Evolutionary conservation across 2,329 filamentous ascomycete genomes (phyloP).

Genomic region (Diaporthe destruens): DNA sequence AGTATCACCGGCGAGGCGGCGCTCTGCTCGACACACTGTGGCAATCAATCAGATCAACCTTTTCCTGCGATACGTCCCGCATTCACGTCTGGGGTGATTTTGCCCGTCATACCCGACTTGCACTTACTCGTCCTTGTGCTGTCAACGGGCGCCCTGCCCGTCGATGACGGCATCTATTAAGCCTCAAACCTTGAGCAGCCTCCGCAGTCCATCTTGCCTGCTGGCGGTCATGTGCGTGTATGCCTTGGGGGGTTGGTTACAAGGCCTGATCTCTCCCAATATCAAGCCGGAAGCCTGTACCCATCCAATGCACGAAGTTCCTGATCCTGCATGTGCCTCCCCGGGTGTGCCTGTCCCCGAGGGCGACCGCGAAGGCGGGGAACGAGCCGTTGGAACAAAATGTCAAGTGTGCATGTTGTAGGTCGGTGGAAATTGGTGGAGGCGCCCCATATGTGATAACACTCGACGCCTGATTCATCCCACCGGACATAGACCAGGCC

Average conservation of each 20-base stretch:
- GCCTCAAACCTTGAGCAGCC: conserved; percentile 26
- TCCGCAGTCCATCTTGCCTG: conserved; percentile 8
- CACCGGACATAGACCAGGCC: conserved; percentile 21
- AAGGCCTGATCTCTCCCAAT: not conserved
- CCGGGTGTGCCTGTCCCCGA: not conserved
- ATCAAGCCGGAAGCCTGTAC: conserved; percentile 11
- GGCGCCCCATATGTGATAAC: conserved; percentile 32
- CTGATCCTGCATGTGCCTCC: not conserved
- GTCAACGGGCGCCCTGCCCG: conserved; percentile 15
- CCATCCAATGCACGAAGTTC: conserved; percentile 4
- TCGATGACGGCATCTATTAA: conserved; percentile 29
- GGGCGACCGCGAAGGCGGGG: conserved; percentile 12
- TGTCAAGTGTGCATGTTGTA: conserved; percentile 29
- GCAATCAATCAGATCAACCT: conserved; percentile 21
- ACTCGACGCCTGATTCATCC: conserved; percentile 33
- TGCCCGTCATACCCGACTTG: conserved; percentile 2
- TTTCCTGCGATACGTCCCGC: conserved; percentile 12
- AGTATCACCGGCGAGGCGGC: conserved; percentile 27
- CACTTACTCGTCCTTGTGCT: conserved; percentile 6
- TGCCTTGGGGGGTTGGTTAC: conserved; percentile 3
- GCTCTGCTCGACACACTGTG: conserved; percentile 27
- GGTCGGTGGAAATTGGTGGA: conserved; percentile 29
- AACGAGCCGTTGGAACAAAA: conserved; percentile 21
- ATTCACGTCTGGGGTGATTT: conserved; percentile 14
- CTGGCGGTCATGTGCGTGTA: conserved; percentile 3